Conservation (phyloP, 441 rosid species). For the Brassica hybrid region DNA sequence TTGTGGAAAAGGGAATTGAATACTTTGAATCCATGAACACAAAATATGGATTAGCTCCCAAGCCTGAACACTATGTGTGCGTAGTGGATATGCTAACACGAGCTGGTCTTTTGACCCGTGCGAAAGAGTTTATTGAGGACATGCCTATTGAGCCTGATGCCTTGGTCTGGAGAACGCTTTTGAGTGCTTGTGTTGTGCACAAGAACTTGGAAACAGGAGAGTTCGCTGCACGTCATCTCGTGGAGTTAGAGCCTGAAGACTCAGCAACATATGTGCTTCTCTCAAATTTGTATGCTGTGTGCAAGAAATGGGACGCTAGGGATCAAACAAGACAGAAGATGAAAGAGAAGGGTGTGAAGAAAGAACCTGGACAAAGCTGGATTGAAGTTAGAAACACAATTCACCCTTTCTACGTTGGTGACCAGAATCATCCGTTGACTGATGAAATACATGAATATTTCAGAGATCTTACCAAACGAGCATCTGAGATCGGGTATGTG, state of each 20-base stretch:
- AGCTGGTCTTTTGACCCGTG: slow-evolving; percentile 60
- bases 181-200: slow-evolving; percentile 69
- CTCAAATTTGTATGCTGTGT: slow-evolving; percentile 62
- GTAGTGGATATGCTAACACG: slow-evolving; percentile 74
- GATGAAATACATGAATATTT: slow-evolving; percentile 57
- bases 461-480: slow-evolving; percentile 55
- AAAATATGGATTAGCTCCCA: slow-evolving; percentile 57
- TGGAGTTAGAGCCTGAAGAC: slow-evolving; percentile 67
- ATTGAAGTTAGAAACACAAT: slow-evolving; percentile 60
- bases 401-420: slow-evolving; percentile 72
- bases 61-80: slow-evolving; percentile 68
- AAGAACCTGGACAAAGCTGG: slow-evolving; percentile 88
- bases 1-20: slow-evolving; percentile 56
- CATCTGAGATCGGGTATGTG: slow-evolving; percentile 70
- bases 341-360: slow-evolving; percentile 72
- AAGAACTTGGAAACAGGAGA: slow-evolving; percentile 70
- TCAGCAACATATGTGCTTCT: slow-evolving; percentile 71
- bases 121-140: slow-evolving; percentile 55
- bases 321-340: slow-evolving; percentile 61
- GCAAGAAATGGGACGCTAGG: slow-evolving; percentile 62
- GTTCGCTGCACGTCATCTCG: slow-evolving; percentile 60
- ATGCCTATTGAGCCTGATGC: slow-evolving; percentile 69
- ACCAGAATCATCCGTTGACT: slow-evolving; percentile 53
- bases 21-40: slow-evolving; percentile 64
- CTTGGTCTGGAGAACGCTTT: slow-evolving; percentile 66